Evolutionary conservation across 345 rosid species (phyloP), one percentile per base, ranked within the genome.

Genomic region (Zanthoxylum bungeanum): DNA sequence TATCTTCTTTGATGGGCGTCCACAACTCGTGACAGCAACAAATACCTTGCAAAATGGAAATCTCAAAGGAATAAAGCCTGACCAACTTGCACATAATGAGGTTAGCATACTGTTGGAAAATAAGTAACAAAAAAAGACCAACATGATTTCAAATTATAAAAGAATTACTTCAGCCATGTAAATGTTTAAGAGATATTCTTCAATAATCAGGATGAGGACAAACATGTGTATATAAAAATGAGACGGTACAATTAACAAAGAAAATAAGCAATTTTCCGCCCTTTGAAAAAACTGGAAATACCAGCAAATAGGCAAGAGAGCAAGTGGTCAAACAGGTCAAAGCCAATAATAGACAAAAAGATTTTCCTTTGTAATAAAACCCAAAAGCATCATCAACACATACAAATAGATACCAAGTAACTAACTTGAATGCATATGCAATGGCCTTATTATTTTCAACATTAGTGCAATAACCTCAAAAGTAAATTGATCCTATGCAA

Each of bases 1-100:
- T 28, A 64, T 73, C 81, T 64, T 75, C 78, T 60, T 66, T 64
- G 66, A 36, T 25, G 64, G 19, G 66, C 60, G 22, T 69, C 74
- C 74, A 75, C 57, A 69, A 72, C 74, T 65, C 60, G 60, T 52
- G 75, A 72, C 7, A 24, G 72, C 49, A 53, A 61, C 57, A n/a
- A 7, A 42, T 36, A 27, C 73, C 76, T 68, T 9, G 66, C 25
- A 57, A 27, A 56, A 67, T 58, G 63, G 39, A 71, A 60, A 72
- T 62, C 75, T 47, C 80, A 76, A 67, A 63, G 76, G 67, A 56
- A 66, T 52, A 70, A 70, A 68, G 40, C 76, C 80, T 74, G 84
- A 74, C 67, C 78, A 80, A 21, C 81, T 77, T 60, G 31, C 62
- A 77, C 74, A 74, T 50, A 74, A 50, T 65, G 58, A 31, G 24